Percentiles rank a stretch among this genome's conserved stretches.
phyloP scores from a whole-genome alignment of 176 grass and related monocot species.

The Raddia guianensis region DNA sequence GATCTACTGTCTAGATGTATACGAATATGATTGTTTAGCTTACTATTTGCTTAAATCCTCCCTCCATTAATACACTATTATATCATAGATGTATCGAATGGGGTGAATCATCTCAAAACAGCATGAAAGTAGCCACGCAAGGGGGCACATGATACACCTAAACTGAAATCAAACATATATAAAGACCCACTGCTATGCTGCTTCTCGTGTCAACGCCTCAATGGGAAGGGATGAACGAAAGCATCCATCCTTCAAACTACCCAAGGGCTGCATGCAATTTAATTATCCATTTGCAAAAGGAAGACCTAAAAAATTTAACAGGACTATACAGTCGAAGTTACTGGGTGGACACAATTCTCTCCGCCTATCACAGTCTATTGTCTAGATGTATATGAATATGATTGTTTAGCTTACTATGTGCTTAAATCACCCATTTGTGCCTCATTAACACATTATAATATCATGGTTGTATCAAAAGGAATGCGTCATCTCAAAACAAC shows the following conservation, averaged over 20 bases:
- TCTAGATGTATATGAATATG: neutral
- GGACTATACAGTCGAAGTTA: neutral
- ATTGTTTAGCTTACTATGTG: neutral
- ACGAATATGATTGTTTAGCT: neutral
- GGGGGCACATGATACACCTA: neutral
- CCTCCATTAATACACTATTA: neutral
- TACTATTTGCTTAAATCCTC: neutral
- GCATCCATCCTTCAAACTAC: neutral
- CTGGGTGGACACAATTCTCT: neutral
- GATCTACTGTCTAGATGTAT: neutral
- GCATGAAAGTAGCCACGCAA: neutral
- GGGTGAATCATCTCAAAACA: neutral
- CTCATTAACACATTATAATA: neutral
- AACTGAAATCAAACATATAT: neutral
- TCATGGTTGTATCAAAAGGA: neutral
- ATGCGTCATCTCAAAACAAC: neutral
- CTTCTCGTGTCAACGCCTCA: slow-evolving; percentile 5
- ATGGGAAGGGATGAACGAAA: neutral
- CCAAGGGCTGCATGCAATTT: neutral
- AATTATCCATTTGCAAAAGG: neutral
- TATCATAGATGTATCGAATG: neutral
- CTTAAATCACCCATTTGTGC: neutral
- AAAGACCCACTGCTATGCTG: neutral
- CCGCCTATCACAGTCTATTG: neutral
- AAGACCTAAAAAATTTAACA: slow-evolving; percentile 6